These are phyloP conservation scores for Fusarium ramigenum DNA, from an alignment of 2,329 filamentous ascomycete species.

Conservation along the genomic window DNA sequence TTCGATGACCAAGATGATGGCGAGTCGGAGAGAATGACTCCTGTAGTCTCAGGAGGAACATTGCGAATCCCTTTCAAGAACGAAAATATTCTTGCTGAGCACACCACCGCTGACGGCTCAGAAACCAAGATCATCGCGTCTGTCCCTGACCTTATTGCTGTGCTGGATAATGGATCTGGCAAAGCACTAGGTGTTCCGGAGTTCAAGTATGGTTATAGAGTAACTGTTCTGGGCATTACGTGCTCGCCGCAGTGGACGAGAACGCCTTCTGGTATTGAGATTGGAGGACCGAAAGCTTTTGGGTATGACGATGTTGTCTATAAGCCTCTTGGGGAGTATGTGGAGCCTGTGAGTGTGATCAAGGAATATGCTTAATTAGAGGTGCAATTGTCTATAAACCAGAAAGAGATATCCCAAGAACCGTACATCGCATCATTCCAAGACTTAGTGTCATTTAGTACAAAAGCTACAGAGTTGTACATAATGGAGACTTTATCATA, in stretches of 20 bases:
- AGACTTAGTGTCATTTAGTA: no score
- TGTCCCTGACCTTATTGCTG: slow-evolving; percentile 24
- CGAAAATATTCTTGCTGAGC: neutral
- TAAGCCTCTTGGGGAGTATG: neutral
- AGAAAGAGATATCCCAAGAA: no score
- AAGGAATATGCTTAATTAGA: neutral
- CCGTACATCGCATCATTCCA: no score
- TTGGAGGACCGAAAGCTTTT: neutral
- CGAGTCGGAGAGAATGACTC: neutral
- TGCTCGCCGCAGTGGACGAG: slow-evolving; percentile 17
- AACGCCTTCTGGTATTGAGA: neutral
- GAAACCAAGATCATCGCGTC: neutral
- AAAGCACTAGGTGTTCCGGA: slow-evolving; percentile 21
- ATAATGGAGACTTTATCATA: no score
- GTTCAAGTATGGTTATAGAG: slow-evolving; percentile 19
- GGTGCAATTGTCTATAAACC: no score
- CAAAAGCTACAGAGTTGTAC: no score
- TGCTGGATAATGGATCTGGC: slow-evolving; percentile 10
- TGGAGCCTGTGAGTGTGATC: neutral
- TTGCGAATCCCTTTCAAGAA: neutral
- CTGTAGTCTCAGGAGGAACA: neutral
- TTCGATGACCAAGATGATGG: neutral
- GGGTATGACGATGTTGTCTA: neutral
- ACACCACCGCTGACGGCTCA: neutral
- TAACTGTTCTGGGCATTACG: slow-evolving; percentile 7